Conservation (phyloP, 768 basidiomycete species). For the Pulveroboletus sp. region DNA sequence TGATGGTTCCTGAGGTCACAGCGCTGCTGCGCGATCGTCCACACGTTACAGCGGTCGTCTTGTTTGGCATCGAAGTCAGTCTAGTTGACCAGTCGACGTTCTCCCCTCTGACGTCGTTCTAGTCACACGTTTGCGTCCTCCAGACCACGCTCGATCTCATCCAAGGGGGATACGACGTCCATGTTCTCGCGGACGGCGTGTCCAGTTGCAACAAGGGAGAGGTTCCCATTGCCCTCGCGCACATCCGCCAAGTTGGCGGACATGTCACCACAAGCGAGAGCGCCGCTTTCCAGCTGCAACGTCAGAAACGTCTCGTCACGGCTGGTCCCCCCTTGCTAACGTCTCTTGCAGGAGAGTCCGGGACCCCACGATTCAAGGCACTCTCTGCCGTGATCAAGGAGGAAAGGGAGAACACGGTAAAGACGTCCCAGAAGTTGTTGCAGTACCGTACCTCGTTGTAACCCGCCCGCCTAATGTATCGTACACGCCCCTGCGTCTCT, state of each 20-base stretch:
- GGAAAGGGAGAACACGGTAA: constrained; percentile 59
- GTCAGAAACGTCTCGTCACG: constrained; percentile 30
- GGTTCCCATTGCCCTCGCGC: constrained; percentile 65
- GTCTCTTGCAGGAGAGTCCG: constrained; percentile 49
- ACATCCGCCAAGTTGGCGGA: constrained; percentile 70
- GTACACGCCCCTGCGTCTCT: no score
- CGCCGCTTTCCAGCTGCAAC: constrained; percentile 70
- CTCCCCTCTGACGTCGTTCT: constrained; percentile 4
- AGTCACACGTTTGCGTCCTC: constrained; percentile 88
- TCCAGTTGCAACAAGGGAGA: constrained; percentile 80
- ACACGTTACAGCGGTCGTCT: constrained; percentile 53
- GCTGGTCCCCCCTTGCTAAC: constrained; percentile 12
- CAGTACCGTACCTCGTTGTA: constrained; percentile 22
- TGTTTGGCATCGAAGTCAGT: constrained; percentile 86
- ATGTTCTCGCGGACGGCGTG: constrained; percentile 80
- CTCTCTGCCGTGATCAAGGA: constrained; percentile 75
- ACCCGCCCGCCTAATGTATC: background rate
- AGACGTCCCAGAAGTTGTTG: constrained; percentile 31
- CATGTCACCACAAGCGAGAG: constrained; percentile 79
- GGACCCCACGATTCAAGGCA: constrained; percentile 59
- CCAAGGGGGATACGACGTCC: constrained; percentile 44
- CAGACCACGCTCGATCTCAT: constrained; percentile 77
- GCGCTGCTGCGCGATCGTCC: constrained; percentile 44
- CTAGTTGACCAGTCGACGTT: background rate
- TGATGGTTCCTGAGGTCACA: constrained; percentile 69